phyloP scores from a whole-genome alignment of 2,329 filamentous ascomycete species.

The Trichoderma sp. region DNA sequence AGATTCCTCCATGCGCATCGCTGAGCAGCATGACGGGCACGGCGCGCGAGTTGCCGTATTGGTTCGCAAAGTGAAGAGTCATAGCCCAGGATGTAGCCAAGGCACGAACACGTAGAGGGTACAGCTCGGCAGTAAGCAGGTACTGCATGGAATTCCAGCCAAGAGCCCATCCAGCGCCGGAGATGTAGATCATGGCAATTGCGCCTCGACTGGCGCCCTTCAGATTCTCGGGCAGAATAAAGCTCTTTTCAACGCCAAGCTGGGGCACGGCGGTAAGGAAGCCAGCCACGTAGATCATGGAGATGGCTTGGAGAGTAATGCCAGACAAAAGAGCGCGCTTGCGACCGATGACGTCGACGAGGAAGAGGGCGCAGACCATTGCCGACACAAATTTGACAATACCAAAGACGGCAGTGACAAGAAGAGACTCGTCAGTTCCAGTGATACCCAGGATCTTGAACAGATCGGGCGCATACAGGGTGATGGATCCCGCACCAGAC shows the following conservation, averaged over 20 bases:
- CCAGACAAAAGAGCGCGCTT: slow-evolving; percentile 63
- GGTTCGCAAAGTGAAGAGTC: slow-evolving; percentile 75
- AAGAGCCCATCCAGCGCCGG: slow-evolving; percentile 65
- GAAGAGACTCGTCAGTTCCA: slow-evolving; percentile 64
- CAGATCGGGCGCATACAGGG: slow-evolving; percentile 70
- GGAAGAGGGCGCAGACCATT: slow-evolving; percentile 68
- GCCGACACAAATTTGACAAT: slow-evolving; percentile 68
- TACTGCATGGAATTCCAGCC: slow-evolving; percentile 79
- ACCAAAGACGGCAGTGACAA: slow-evolving; percentile 73
- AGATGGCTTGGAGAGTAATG: slow-evolving; percentile 56
- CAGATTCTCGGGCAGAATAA: slow-evolving; percentile 45
- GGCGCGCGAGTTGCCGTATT: slow-evolving; percentile 73
- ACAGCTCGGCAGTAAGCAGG: slow-evolving; percentile 73
- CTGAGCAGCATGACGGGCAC: slow-evolving; percentile 70
- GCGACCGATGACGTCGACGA: slow-evolving; percentile 75
- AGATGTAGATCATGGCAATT: slow-evolving; percentile 70
- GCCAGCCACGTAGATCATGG: slow-evolving; percentile 60
- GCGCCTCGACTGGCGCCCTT: slow-evolving; percentile 61
- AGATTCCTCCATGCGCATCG: slow-evolving; percentile 44
- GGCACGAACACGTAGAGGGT: slow-evolving; percentile 70
- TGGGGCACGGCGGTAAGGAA: slow-evolving; percentile 62
- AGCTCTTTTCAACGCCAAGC: slow-evolving; percentile 48
- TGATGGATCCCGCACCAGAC: slow-evolving; percentile 71
- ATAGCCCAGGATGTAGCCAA: slow-evolving; percentile 69
- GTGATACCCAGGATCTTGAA: slow-evolving; percentile 69